A percentile compares a stretch with the other conserved stretches of the same genome.
Conservation (phyloP, 345 rosid species). For the Gossypium arboreum region DNA sequence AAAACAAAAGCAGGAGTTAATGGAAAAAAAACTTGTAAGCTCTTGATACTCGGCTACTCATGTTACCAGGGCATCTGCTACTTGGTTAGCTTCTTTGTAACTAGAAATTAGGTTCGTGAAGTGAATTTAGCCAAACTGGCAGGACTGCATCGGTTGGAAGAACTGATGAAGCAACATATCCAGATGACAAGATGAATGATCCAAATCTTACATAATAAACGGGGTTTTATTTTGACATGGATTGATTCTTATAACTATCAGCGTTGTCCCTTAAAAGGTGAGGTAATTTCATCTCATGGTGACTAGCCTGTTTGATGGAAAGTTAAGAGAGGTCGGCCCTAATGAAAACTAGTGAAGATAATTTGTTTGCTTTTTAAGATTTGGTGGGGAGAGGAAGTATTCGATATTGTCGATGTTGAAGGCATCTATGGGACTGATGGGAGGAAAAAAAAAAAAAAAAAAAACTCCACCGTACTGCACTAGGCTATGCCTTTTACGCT, state of each 20-base stretch:
- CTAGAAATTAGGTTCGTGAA: not conserved
- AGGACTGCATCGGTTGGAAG: not conserved
- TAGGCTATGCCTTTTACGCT: not conserved
- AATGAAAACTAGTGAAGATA: not conserved
- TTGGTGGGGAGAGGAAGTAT: not conserved
- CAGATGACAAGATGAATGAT: not conserved
- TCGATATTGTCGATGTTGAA: not conserved
- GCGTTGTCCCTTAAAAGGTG: not conserved
- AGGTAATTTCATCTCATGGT: not conserved
- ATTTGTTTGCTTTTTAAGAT: not conserved
- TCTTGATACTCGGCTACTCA: not conserved
- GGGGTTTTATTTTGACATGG: not conserved
- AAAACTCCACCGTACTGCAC: not conserved
- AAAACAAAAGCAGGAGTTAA: not conserved
- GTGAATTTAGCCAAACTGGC: not conserved
- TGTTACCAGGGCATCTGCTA: not conserved
- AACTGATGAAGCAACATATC: not conserved
- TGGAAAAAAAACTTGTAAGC: not conserved
- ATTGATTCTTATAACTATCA: not conserved
- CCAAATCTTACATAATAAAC: not conserved
- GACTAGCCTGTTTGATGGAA: not conserved
- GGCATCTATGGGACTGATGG: not conserved
- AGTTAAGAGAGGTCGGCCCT: not conserved
- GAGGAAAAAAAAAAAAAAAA: no score
- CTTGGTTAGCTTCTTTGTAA: not conserved